Conservation (phyloP, 2,329 filamentous ascomycete species). For the Hymenoscyphus linearis region DNA sequence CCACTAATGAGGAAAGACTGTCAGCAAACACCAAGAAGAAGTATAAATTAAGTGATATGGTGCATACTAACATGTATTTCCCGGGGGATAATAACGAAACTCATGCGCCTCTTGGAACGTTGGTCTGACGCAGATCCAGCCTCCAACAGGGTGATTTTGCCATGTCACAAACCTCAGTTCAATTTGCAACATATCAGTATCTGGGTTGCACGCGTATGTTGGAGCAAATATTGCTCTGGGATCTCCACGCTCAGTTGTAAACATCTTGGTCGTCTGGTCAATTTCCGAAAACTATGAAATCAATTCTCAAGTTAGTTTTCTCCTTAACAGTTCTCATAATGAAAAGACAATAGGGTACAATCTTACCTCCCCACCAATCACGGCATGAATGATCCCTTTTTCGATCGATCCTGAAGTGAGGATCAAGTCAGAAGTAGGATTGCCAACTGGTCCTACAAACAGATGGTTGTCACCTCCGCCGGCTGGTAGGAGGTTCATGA, state of each 20-base stretch:
- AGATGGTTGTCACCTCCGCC: conserved; percentile 39
- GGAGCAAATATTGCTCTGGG: conserved; percentile 38
- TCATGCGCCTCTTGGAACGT: conserved; percentile 35
- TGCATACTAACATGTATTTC: conserved; percentile 33
- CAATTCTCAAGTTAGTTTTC: neutral
- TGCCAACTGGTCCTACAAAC: conserved; percentile 36
- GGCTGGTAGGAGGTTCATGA: conserved; percentile 36
- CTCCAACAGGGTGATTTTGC: conserved; percentile 26
- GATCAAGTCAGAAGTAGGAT: conserved; percentile 34
- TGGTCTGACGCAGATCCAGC: conserved; percentile 37
- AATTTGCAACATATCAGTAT: conserved; percentile 37
- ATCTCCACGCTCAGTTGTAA: conserved; percentile 42
- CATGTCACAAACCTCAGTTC: conserved; percentile 35
- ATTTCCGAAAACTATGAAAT: conserved; percentile 34
- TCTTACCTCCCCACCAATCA: conserved; percentile 41
- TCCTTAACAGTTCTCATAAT: neutral
- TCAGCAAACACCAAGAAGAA: neutral
- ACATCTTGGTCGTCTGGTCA: conserved; percentile 44
- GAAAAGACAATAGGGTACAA: neutral
- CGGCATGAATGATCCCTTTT: conserved; percentile 31
- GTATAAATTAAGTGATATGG: too few species aligned
- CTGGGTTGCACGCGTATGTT: conserved; percentile 39
- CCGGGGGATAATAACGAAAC: conserved; percentile 39
- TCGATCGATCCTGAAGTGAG: conserved; percentile 37
- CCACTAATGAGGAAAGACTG: neutral